A percentile compares a stretch with the other conserved stretches of the same genome.
These are phyloP conservation scores for Pycnococcus provasolii DNA, from an alignment of 139 green algal genomes.

Conservation along the genomic window DNA sequence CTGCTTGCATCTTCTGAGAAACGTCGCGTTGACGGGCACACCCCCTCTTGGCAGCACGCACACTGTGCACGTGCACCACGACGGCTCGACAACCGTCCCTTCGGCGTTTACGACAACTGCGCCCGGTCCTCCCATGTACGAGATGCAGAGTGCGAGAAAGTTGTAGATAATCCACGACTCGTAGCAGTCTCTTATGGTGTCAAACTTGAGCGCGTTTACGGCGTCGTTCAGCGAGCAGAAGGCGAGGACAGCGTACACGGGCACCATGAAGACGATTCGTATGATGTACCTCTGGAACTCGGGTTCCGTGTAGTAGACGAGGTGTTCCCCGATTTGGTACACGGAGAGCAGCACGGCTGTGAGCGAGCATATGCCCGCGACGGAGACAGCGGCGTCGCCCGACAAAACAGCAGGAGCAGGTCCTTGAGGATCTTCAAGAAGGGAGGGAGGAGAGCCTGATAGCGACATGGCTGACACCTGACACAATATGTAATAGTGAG, in stretches of 20 bases:
- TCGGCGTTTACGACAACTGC: slow-evolving; percentile 73
- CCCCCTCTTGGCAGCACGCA: slow-evolving; percentile 51
- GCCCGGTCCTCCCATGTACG: slow-evolving; percentile 87
- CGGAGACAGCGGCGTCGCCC: background rate
- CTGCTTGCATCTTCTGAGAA: slow-evolving; percentile 59
- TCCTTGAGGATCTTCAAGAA: too few relatives aligned
- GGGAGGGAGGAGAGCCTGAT: too few relatives aligned
- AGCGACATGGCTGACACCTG: too few relatives aligned
- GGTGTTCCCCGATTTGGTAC: slow-evolving; percentile 71
- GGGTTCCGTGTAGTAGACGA: slow-evolving; percentile 83
- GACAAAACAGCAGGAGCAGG: too few relatives aligned
- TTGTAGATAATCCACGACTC: slow-evolving; percentile 97
- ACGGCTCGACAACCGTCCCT: slow-evolving; percentile 69
- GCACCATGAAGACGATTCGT: slow-evolving; percentile 94
- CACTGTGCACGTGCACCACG: slow-evolving; percentile 69
- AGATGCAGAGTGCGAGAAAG: slow-evolving; percentile 84
- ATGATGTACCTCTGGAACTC: slow-evolving; percentile 92
- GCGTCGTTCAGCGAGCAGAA: slow-evolving; percentile 56
- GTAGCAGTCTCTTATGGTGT: slow-evolving; percentile 83
- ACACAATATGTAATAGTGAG: too few relatives aligned
- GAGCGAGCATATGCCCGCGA: background rate
- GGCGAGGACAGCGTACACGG: slow-evolving; percentile 74
- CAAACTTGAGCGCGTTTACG: slow-evolving; percentile 58
- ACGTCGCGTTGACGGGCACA: slow-evolving; percentile 68
- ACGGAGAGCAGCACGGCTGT: background rate